Conservation (phyloP, 2,329 filamentous ascomycete genomes). For the Massarina eburnea region DNA sequence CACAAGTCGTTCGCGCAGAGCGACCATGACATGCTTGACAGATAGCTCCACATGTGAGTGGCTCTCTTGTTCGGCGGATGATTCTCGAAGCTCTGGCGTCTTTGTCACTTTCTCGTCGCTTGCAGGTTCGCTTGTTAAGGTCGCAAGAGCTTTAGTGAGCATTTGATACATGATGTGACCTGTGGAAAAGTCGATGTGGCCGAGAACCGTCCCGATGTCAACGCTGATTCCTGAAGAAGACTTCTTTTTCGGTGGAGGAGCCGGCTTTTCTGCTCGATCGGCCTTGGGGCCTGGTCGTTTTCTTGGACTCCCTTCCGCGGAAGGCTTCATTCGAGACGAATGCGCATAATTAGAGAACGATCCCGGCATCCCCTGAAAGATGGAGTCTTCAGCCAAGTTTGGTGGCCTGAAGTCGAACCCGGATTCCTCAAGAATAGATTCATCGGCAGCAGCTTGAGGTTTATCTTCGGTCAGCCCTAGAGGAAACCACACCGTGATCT, state of each 20-base stretch:
- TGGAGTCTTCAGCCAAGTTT: conserved; percentile 38
- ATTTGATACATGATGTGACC: conserved; percentile 38
- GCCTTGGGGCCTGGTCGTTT: conserved; percentile 15
- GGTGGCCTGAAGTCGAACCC: conserved; percentile 27
- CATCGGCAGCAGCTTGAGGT: conserved; percentile 3
- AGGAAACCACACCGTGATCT: conserved; percentile 43
- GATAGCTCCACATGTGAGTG: conserved; percentile 22
- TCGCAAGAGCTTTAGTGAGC: conserved; percentile 25
- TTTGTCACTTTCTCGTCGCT: neutral
- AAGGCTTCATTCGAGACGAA: conserved; percentile 33
- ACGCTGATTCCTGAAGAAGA: conserved; percentile 24
- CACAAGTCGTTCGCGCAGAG: conserved; percentile 34
- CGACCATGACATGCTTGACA: conserved; percentile 30
- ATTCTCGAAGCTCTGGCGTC: neutral
- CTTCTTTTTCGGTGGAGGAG: conserved; percentile 10
- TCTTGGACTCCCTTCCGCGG: conserved; percentile 24
- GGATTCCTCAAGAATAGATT: conserved; percentile 15
- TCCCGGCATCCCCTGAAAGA: conserved; percentile 48
- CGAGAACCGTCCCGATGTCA: conserved; percentile 36
- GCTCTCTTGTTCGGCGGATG: neutral
- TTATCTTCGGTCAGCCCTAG: conserved; percentile 25
- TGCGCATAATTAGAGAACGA: conserved; percentile 53
- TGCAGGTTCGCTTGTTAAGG: conserved; percentile 14
- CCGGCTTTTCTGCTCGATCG: conserved; percentile 3
- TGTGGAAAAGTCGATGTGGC: conserved; percentile 39